Base-by-base conservation (phyloP, 257 asterid genomes). In the Primulina tabacum region DNA sequence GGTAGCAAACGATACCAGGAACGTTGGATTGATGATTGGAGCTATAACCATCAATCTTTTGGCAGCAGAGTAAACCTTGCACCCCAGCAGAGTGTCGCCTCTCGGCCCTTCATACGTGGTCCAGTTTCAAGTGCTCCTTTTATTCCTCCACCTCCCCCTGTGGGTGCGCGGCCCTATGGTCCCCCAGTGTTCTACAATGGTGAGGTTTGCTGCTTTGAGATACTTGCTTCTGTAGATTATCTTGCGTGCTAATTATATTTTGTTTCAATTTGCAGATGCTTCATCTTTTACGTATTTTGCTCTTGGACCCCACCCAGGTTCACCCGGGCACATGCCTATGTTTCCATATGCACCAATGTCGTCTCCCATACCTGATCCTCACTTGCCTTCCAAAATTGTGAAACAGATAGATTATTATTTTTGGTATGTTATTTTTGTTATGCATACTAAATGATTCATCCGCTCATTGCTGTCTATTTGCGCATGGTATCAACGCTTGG, bases 341-440 rank as follows among this genome's bases (percentile, higher is more conserved):
- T 76, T 81, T 73, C 86, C 86, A 18, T 55, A 85, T 70, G 37
- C 80, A 12, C 87, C 85, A 34, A 17, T 80, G 70, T 74, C 43
- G 73, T 47, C 65, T 70, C 76, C 81, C 4, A 52, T 63, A 4
- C 50, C 75, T 7, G 95, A 89, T 73, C 88, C 95, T 53, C 82
- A 83, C 64, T 69, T 88, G 75, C 84, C 70, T 26, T 55, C 81
- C 56, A 82, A 76, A 82, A 82, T 90, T 69, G 64, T 83, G 62
- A 82, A 78, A 26, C 97, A 88, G 76, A 83, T 90, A 30, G 92
- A 90, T 18, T 88, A 90, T 74, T 90, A 90, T 75, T 88, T 88
- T 75, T 88, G 96, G 97, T 90, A 83, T n/a, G 65, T 11, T 32
- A 6, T 43, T 60, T 14, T 67, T 60, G 34, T 26, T 28, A 26